Evolutionary conservation across 768 basidiomycete genomes (phyloP).

Genomic region (Mycena venus): DNA sequence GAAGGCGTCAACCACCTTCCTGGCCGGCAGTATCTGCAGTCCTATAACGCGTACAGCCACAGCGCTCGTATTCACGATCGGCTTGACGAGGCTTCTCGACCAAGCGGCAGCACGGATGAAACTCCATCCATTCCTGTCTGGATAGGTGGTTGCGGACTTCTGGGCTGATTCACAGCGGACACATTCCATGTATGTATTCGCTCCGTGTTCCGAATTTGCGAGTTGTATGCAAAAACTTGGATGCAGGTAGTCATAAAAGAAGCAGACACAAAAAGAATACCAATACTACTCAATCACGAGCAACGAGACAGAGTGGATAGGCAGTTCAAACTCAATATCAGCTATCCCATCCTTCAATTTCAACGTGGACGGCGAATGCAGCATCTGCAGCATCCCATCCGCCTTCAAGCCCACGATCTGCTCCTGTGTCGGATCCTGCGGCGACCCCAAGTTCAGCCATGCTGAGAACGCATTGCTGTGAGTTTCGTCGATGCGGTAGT

Average conservation of each 20-base stretch:
- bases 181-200: conserved; percentile 7
- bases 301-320: conserved; percentile 30
- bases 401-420: conserved; percentile 20
- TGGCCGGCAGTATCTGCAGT: too few relatives aligned
- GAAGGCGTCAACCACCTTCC: too few relatives aligned
- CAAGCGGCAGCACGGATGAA: conserved; percentile 8
- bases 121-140: conserved; percentile 16
- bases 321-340: conserved; percentile 25
- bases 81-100: conserved; percentile 11
- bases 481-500: conserved; percentile 31
- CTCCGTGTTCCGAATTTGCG: not conserved
- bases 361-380: conserved; percentile 22
- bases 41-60: too few relatives aligned
- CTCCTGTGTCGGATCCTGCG: conserved; percentile 27
- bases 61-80: conserved; percentile 9
- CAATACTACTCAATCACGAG: conserved; percentile 28
- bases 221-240: too few relatives aligned
- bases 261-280: conserved; percentile 1
- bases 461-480: conserved; percentile 29
- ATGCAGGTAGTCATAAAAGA: too few relatives aligned
- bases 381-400: conserved; percentile 31
- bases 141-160: conserved; percentile 14
- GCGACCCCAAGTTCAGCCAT: conserved; percentile 22
- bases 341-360: conserved; percentile 21
- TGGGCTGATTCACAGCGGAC: conserved; percentile 7